Conservation (phyloP, 2,329 filamentous ascomycete species). For the Dactylellina haptotyla region DNA sequence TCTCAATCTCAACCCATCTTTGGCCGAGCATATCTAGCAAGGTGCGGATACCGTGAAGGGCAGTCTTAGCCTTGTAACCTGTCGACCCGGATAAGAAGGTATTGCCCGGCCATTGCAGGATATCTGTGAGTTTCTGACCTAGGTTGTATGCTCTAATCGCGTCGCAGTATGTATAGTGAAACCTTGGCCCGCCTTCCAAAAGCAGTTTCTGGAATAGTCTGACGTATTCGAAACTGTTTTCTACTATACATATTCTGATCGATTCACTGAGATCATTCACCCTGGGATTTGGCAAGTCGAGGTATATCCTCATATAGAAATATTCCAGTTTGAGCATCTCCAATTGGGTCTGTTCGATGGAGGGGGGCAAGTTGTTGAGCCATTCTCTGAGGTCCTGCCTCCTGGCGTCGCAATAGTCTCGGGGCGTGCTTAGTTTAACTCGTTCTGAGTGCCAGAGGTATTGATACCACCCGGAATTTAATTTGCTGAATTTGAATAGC, state of each 20-base stretch:
- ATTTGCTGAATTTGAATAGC: constrained; percentile 82
- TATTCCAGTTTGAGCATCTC: constrained; percentile 87
- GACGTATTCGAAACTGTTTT: constrained; percentile 49
- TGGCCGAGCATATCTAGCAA: constrained; percentile 43
- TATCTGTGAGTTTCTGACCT: constrained; percentile 49
- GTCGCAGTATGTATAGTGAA: constrained; percentile 53
- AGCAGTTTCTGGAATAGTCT: constrained; percentile 50
- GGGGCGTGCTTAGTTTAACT: constrained; percentile 73
- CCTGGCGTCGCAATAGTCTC: constrained; percentile 78
- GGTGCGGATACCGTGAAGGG: constrained; percentile 39
- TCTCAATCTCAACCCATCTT: constrained; percentile 47
- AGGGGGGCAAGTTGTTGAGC: constrained; percentile 78
- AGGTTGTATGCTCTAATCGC: constrained; percentile 51
- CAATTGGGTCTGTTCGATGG: constrained; percentile 72
- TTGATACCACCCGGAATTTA: constrained; percentile 91
- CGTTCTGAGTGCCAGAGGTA: constrained; percentile 82
- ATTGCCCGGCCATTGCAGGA: constrained; percentile 43
- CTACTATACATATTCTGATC: constrained; percentile 39
- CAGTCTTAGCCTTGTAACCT: constrained; percentile 45
- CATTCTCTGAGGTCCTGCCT: constrained; percentile 81
- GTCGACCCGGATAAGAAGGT: constrained; percentile 29
- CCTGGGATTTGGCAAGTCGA: constrained; percentile 46
- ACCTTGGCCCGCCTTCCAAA: constrained; percentile 36
- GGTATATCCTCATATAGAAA: constrained; percentile 87
- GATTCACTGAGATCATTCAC: constrained; percentile 46